Conservation (phyloP, 1,139 yeast genomes). For the Nakaseomyces bracarensis region DNA sequence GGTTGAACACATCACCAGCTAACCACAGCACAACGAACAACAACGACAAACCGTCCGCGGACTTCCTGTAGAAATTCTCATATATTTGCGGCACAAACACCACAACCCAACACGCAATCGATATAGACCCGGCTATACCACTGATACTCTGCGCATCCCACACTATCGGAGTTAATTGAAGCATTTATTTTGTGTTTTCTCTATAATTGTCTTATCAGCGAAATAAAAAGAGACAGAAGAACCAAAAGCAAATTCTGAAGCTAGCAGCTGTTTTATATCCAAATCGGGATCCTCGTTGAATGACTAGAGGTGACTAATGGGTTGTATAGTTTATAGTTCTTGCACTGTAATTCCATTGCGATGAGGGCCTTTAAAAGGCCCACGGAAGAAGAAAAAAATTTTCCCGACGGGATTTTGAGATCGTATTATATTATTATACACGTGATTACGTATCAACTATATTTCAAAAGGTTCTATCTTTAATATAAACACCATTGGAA, state of each 20-base stretch:
- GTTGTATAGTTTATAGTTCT: too few relatives aligned
- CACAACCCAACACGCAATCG: slow-evolving; percentile 95
- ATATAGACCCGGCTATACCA: slow-evolving; percentile 84
- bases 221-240: too few relatives aligned
- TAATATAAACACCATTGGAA: neutral
- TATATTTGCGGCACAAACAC: slow-evolving; percentile 96
- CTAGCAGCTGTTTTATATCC: too few relatives aligned
- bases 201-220: neutral
- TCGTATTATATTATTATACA: neutral
- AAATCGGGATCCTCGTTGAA: too few relatives aligned
- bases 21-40: slow-evolving; percentile 80
- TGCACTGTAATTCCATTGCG: neutral
- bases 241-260: too few relatives aligned
- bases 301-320: neutral
- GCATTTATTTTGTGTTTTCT: slow-evolving; percentile 10
- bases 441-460: neutral
- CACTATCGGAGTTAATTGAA: slow-evolving; percentile 45
- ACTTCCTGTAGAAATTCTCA: slow-evolving; percentile 76
- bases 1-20: slow-evolving; percentile 85
- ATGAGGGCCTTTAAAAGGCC: neutral
- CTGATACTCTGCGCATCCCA: slow-evolving; percentile 73
- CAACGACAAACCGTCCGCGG: slow-evolving; percentile 79
- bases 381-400: too few relatives aligned
- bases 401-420: neutral
- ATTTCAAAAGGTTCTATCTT: neutral